Evolutionary conservation across 768 basidiomycete species (phyloP), one percentile per base, ranked within the genome.

Genomic region (Rhizopogon roseolus): DNA sequence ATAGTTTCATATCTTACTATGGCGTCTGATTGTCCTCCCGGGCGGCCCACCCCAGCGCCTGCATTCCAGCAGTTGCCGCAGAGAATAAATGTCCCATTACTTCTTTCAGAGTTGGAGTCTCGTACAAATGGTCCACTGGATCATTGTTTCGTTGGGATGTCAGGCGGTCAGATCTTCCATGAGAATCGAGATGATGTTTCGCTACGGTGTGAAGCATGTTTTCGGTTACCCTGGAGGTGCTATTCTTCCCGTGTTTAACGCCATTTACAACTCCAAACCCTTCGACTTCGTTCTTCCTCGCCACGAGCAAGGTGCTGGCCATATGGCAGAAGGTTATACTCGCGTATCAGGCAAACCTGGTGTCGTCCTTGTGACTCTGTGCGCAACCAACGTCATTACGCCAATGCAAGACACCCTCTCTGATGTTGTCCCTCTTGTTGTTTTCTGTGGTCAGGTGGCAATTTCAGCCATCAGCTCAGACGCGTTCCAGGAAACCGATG

Each of bases 121-220:
- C 61, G 72, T 28, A 76, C 80, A 1, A 76, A 75, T 57, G 71
- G 74, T 19, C 77, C 77, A 39, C 71, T 90, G 55, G 92, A 94
- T 67, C 79, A 85, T 62, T 86, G 89, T 7, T 98, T 99, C 65
- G 80, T 98, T 52, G 97, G 96, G 46, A 81, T 95, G 69, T 92
- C 93, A 19, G 96, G 96, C 11, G 96, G 96, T 28, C 82, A 98
- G 71, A 98, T 99, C 67, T 97, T 99, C 76, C 94, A 99, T 71
- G 96, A 99, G n/a, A n/a, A n/a, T n/a, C n/a, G n/a, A n/a, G 73
- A 98, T 99, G 96, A 96, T 99, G 92, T 85, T 95, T 57, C 81
- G 96, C 43, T 96, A 99, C 66, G 84, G 80, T 54, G 95, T 98
- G 62, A 97, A 95, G 71, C 92, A 98, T 64, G 81, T 99, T 43